These are phyloP conservation scores for Fusarium globosum DNA, from an alignment of 2,329 filamentous ascomycete genomes.

Conservation along the genomic window DNA sequence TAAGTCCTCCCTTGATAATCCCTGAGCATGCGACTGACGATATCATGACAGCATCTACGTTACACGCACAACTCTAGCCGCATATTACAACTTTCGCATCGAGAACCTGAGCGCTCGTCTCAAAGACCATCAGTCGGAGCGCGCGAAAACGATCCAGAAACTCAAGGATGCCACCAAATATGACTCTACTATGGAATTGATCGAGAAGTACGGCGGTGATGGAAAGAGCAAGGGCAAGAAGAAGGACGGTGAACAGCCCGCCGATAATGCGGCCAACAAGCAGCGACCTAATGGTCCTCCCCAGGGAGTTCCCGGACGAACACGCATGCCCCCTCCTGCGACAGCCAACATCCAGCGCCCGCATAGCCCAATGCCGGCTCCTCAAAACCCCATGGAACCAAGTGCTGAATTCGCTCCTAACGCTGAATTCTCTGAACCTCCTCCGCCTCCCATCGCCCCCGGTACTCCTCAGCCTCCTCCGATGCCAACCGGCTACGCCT, in stretches of 20 bases:
- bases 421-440: conserved; percentile 54
- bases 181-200: conserved; percentile 89
- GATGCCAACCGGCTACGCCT: conserved; percentile 23
- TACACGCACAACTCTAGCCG: conserved; percentile 72
- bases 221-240: conserved; percentile 54
- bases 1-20: conserved; percentile 56
- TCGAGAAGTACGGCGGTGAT: conserved; percentile 92
- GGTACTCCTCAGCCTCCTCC: conserved; percentile 42
- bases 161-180: conserved; percentile 96
- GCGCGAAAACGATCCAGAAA: conserved; percentile 89
- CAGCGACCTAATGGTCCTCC: conserved; percentile 4
- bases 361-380: conserved; percentile 45
- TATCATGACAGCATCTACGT: conserved; percentile 76
- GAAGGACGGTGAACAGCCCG: conserved; percentile 31
- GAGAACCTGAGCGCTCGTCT: conserved; percentile 75
- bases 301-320: conserved; percentile 51
- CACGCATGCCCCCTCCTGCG: conserved; percentile 65
- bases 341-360: conserved; percentile 70
- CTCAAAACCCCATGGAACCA: conserved; percentile 49
- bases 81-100: conserved; percentile 85
- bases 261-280: conserved; percentile 33
- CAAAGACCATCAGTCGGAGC: conserved; percentile 80
- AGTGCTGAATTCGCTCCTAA: conserved; percentile 80
- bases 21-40: conserved; percentile 16
- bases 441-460: conserved; percentile 52